Evolutionary conservation across 768 basidiomycete species (phyloP).

Genomic region (Tricholoma sp.): DNA sequence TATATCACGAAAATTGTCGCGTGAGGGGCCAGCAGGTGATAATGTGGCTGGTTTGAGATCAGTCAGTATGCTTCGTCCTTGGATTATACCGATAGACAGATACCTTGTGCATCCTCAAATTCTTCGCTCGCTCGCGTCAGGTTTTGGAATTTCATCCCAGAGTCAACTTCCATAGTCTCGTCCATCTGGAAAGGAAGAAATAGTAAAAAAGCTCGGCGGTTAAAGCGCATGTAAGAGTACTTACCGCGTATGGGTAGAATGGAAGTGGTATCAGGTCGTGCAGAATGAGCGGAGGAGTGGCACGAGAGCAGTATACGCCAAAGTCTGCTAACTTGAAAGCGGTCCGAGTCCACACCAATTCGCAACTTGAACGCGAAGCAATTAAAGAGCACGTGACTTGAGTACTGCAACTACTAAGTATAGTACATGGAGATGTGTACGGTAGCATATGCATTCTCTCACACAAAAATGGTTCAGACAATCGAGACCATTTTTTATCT

Average conservation of each 20-base stretch:
- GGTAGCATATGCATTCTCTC: not conserved
- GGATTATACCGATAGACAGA: not conserved
- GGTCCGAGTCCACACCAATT: not conserved
- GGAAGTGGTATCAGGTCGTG: not conserved
- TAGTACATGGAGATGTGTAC: not conserved
- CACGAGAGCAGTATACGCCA: not conserved
- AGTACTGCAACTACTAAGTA: not conserved
- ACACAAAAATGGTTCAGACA: not conserved
- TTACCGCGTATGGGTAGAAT: not conserved
- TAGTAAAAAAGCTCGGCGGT: not conserved
- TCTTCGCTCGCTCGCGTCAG: conserved; percentile 15
- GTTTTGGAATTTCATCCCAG: conserved; percentile 17
- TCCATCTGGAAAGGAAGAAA: conserved; percentile 25
- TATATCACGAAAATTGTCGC: conserved; percentile 68
- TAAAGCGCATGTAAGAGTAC: not conserved
- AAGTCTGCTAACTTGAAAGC: not conserved
- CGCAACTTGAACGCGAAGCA: not conserved
- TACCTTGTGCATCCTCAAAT: conserved; percentile 14
- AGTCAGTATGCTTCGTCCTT: conserved; percentile 1
- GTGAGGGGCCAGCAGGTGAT: conserved; percentile 25
- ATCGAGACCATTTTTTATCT: conserved; percentile 24
- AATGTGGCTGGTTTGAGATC: conserved; percentile 9
- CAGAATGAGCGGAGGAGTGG: not conserved
- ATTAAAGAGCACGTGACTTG: conserved; percentile 3
- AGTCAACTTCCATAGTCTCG: conserved; percentile 44